phyloP scores from a whole-genome alignment of 1,139 yeast species.

The Candida freyschussii region DNA sequence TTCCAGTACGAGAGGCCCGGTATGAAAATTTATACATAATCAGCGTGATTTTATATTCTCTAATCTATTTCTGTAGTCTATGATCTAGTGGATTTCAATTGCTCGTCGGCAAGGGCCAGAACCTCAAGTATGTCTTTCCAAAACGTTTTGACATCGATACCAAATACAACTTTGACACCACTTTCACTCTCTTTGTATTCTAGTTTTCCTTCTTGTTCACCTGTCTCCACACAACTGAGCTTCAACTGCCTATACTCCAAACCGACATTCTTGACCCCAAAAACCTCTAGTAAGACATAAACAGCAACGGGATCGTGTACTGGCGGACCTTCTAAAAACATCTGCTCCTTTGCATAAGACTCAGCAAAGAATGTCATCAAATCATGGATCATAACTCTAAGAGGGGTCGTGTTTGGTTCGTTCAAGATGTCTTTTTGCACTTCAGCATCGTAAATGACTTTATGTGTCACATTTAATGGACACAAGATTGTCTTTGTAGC shows the following conservation, averaged over 20 bases:
- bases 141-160: constrained; percentile 19
- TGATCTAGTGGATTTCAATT: too few relatives aligned
- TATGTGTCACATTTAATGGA: constrained; percentile 71
- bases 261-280: constrained; percentile 9
- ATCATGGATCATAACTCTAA: constrained; percentile 52
- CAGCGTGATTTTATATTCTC: too few relatives aligned
- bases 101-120: constrained; percentile 13
- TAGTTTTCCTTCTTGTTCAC: constrained; percentile 20
- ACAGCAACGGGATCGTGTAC: constrained; percentile 80
- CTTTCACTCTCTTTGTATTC: constrained; percentile 20
- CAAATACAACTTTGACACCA: constrained; percentile 29
- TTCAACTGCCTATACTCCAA: constrained; percentile 8
- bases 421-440: constrained; percentile 37
- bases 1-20: too few relatives aligned
- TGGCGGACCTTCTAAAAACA: constrained; percentile 60
- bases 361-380: constrained; percentile 52
- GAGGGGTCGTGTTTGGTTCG: constrained; percentile 30
- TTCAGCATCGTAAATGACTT: constrained; percentile 51
- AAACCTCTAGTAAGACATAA: constrained; percentile 46
- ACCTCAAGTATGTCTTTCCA: constrained; percentile 16
- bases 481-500: constrained; percentile 48
- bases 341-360: constrained; percentile 39
- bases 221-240: constrained; percentile 14
- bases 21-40: too few relatives aligned
- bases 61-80: too few relatives aligned